phyloP scores from a whole-genome alignment of 2,329 filamentous ascomycete genomes.

The Orbilia blumenaviensis region DNA sequence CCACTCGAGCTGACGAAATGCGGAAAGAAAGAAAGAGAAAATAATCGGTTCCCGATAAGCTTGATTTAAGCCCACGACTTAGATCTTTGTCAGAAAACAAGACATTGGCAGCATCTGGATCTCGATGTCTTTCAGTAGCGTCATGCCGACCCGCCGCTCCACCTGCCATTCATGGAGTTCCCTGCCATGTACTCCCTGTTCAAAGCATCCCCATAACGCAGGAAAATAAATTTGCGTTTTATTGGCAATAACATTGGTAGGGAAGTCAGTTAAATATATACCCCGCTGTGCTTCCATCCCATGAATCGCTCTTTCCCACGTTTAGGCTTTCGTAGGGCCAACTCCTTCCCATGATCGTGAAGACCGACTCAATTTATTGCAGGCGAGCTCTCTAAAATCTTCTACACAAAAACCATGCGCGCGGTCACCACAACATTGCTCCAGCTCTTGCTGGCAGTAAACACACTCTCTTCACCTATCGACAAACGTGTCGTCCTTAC shows the following conservation, averaged over 20 bases:
- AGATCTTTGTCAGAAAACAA: background rate
- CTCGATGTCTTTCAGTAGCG: background rate
- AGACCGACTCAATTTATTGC: background rate
- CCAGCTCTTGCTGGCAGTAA: conserved; percentile 31
- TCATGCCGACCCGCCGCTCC: background rate
- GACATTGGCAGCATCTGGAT: background rate
- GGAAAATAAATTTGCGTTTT: background rate
- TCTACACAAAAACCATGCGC: background rate
- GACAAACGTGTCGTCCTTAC: conserved; percentile 55
- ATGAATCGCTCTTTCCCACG: too few species aligned
- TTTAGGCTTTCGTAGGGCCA: too few species aligned
- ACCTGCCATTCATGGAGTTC: background rate
- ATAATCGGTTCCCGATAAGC: background rate
- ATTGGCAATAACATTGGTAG: background rate
- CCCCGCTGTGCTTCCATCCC: too few species aligned
- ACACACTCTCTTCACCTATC: conserved; percentile 1
- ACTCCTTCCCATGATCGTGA: background rate
- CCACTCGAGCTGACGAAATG: background rate
- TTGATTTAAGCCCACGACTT: background rate
- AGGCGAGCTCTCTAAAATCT: too few species aligned
- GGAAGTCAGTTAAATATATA: background rate
- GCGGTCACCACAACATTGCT: conserved; percentile 14
- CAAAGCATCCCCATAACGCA: background rate
- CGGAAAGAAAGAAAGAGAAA: background rate
- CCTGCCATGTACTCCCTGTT: background rate